A percentile compares a stretch with the other conserved stretches of the same genome.
Conservation (phyloP, 139 green algal species). For the Haematococcus lacustris region DNA sequence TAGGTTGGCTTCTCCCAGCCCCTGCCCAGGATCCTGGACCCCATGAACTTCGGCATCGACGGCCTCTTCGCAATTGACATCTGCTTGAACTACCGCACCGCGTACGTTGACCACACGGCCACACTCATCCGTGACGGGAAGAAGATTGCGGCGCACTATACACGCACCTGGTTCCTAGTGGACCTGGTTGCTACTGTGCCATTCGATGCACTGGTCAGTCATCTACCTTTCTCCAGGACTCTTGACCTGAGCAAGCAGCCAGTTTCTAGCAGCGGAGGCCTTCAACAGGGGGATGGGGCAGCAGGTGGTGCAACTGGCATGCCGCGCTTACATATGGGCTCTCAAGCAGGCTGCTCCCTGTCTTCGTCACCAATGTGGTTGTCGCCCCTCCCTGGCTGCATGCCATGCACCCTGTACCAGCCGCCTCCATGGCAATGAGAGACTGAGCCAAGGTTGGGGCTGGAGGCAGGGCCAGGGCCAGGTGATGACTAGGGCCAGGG, state of each 20-base stretch:
- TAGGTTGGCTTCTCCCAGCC: conserved; percentile 17
- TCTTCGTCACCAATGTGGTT: no score
- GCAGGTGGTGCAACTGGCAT: no score
- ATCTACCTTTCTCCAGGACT: background rate
- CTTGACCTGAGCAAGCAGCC: background rate
- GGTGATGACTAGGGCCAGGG: no score
- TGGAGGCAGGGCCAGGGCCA: no score
- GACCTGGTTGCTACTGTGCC: conserved; percentile 47
- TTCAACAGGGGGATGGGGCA: no score
- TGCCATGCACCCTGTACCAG: no score
- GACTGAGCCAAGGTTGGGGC: no score
- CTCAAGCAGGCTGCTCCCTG: no score
- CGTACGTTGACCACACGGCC: conserved; percentile 48
- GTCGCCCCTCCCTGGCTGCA: no score
- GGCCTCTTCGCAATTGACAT: conserved; percentile 49
- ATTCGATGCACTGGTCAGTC: conserved; percentile 40
- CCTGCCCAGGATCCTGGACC: conserved; percentile 9
- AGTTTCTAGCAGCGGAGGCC: background rate
- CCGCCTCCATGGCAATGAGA: no score
- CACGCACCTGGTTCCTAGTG: conserved; percentile 49
- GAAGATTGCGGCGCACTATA: conserved; percentile 17
- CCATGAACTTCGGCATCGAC: conserved; percentile 38
- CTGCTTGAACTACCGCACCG: conserved; percentile 49
- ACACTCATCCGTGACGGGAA: conserved; percentile 15
- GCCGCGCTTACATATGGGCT: no score